Evolutionary conservation across 2,329 filamentous ascomycete genomes (phyloP).

Genomic region (Verticillium longisporum): DNA sequence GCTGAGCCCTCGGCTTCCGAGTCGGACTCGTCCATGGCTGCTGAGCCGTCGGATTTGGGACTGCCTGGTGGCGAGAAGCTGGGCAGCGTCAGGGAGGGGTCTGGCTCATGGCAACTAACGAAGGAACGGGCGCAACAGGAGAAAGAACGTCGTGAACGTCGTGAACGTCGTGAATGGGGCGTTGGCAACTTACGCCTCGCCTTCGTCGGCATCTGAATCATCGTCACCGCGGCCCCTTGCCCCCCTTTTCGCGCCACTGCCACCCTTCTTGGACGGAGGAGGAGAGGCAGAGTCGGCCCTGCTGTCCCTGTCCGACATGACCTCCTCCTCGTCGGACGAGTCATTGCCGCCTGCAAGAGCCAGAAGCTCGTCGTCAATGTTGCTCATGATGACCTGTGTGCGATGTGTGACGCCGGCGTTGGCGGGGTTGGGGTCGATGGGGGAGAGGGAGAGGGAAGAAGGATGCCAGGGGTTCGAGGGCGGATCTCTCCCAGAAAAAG

Average conservation of each 20-base stretch:
- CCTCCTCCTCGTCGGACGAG: constrained; percentile 48
- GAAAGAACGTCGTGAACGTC: neutral
- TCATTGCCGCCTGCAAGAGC: constrained; percentile 78
- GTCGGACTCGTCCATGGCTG: constrained; percentile 84
- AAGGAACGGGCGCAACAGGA: neutral
- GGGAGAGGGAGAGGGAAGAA: neutral
- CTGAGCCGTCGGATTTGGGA: constrained; percentile 70
- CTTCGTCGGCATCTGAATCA: constrained; percentile 68
- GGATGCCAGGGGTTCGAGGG: neutral
- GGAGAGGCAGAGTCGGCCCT: constrained; percentile 49
- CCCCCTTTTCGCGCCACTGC: constrained; percentile 27
- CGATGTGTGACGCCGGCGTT: neutral
- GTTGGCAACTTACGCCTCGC: constrained; percentile 66
- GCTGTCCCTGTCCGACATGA: constrained; percentile 44
- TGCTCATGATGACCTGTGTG: neutral
- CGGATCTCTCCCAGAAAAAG: neutral
- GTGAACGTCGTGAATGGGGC: neutral
- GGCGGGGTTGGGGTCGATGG: neutral
- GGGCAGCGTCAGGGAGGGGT: neutral
- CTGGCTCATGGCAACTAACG: too few species aligned
- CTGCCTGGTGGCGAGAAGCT: constrained; percentile 67
- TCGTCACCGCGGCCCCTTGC: constrained; percentile 44
- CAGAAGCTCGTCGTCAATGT: constrained; percentile 84
- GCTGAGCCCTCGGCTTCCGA: constrained; percentile 44
- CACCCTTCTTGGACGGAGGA: constrained; percentile 29